These are phyloP conservation scores for Boletus subparvulus DNA, from an alignment of 768 basidiomycete genomes.

Conservation along the genomic window DNA sequence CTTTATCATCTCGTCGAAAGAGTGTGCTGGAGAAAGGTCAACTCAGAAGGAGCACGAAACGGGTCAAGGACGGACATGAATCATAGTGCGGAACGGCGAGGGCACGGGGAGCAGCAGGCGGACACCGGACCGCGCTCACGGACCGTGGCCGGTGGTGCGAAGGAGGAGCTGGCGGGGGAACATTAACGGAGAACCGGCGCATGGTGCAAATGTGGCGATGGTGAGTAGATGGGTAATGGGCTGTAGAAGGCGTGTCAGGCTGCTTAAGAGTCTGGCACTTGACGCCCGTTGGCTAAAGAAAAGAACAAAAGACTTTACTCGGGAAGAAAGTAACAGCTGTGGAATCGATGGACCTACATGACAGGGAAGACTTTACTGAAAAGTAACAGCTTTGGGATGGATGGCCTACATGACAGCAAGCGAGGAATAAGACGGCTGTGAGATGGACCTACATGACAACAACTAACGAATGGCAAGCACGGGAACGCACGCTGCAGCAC, in stretches of 20 bases:
- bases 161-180: background rate
- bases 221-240: background rate
- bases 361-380: no score
- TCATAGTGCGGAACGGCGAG: background rate
- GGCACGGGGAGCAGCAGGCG: background rate
- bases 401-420: no score
- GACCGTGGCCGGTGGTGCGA: background rate
- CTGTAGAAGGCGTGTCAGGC: background rate
- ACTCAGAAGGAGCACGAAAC: background rate
- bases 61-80: constrained; percentile 11
- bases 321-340: background rate
- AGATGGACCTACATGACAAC: no score
- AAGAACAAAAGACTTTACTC: background rate
- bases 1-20: constrained; percentile 6
- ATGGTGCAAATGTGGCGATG: background rate
- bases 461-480: no score
- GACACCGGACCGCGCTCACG: background rate
- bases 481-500: no score
- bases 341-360: no score
- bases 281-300: background rate
- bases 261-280: background rate
- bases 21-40: constrained; percentile 5
- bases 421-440: no score
- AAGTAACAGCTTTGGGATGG: no score
- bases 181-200: background rate